phyloP scores from a whole-genome alignment of 768 basidiomycete genomes.

The Inosperma sp. region DNA sequence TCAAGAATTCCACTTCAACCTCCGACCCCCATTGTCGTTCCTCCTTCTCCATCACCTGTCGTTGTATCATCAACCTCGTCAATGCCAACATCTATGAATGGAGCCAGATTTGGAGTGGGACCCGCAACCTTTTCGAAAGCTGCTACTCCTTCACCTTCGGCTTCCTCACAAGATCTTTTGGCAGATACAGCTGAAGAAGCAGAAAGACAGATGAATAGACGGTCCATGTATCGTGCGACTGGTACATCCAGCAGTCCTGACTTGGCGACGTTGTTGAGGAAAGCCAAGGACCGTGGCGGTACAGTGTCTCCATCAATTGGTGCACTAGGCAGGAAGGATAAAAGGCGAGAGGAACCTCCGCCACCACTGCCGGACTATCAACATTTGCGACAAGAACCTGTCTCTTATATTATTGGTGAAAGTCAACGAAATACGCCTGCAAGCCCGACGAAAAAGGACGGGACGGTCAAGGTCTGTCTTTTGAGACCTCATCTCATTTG shows the following conservation, averaged over 20 bases:
- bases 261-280: constrained; percentile 78
- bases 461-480: constrained; percentile 45
- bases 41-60: constrained; percentile 60
- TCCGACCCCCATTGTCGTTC: constrained; percentile 57
- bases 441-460: constrained; percentile 43
- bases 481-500: not conserved
- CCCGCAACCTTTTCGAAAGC: constrained; percentile 19
- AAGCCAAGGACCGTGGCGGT: constrained; percentile 68
- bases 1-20: constrained; percentile 37
- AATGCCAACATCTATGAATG: constrained; percentile 18
- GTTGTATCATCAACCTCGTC: not conserved
- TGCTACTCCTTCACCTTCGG: constrained; percentile 38
- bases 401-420: constrained; percentile 2
- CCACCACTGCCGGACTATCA: constrained; percentile 16
- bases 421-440: constrained; percentile 25
- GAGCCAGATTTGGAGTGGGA: constrained; percentile 16
- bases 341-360: constrained; percentile 16
- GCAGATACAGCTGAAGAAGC: constrained; percentile 58
- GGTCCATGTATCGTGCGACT: constrained; percentile 81
- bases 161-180: constrained; percentile 55
- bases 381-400: constrained; percentile 9
- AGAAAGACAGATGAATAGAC: constrained; percentile 71
- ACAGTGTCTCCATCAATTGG: constrained; percentile 26
- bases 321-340: constrained; percentile 18
- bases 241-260: constrained; percentile 92